Base-by-base conservation (phyloP, 306 rosid species). In the Vigna reflexopilosa region DNA sequence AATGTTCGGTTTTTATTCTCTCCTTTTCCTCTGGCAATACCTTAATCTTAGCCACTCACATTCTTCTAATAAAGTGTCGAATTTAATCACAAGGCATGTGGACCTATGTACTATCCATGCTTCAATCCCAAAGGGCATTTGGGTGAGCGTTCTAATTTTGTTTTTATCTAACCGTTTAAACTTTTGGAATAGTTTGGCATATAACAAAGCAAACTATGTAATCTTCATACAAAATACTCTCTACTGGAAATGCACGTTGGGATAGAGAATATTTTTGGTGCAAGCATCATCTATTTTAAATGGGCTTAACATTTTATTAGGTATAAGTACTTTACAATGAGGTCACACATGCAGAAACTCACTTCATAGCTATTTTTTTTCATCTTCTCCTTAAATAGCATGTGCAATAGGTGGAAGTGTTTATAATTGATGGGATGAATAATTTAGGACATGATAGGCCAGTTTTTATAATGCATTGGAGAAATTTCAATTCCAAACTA, bases 211-310 rank as follows among this genome's bases (percentile, higher is more conserved):
- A 66, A 58, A 56, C 72, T 80, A 56, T 38, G 74, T 45, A 54
- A 40, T 26, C 80, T 72, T 61, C 73, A 64, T 47, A 28, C 42
- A 22, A 24, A 34, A n/a, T 77, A 72, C 49, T 36, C 36, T 71
- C 22, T 56, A 71, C 22, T 48, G 55, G 73, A 63, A 52, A 64
- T 44, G 45, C 57, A 64, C 75, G 34, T 30, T 71, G 48, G 38
- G 34, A 17, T 61, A 24, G 9, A 51, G 42, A 11, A 50, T 52
- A 67, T 74, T 24, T 76, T 30, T 40, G 69, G 52, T 50, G 62
- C 65, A 51, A 45, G 65, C 56, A 47, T 65, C 45, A 1, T 36
- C 22, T 42, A 70, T 50, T 13, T 70, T 26, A 19, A 69, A 42
- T 70, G 49, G 56, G 32, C 34, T 62, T 52, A 64, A 55, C 40